These are phyloP conservation scores for Teratosphaeria nubilosa DNA, from an alignment of 2,329 filamentous ascomycete genomes.

Conservation along the genomic window DNA sequence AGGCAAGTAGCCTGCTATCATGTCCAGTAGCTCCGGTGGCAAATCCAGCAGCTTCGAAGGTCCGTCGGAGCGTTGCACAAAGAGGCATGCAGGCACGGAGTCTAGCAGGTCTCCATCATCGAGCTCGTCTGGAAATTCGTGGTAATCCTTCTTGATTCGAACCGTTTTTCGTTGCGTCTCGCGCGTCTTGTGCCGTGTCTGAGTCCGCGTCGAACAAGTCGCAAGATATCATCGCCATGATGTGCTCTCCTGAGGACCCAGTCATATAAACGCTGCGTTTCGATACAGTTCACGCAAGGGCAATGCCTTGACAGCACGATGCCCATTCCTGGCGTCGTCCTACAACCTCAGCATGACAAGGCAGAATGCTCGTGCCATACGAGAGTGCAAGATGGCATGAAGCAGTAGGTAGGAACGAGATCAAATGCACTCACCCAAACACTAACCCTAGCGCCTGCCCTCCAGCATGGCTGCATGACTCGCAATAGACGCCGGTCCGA, in stretches of 20 bases:
- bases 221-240: neutral
- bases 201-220: neutral
- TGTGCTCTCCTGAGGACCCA: neutral
- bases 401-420: neutral
- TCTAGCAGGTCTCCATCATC: neutral
- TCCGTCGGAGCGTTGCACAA: neutral
- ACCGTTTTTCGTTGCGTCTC: neutral
- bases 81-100: neutral
- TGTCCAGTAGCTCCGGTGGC: neutral
- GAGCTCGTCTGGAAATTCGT: neutral
- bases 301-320: neutral
- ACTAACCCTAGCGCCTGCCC: neutral
- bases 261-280: neutral
- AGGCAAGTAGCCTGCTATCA: neutral
- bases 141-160: neutral
- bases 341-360: neutral
- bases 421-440: neutral
- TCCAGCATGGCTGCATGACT: neutral
- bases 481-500: neutral
- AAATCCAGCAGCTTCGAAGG: neutral
- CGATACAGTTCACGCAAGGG: neutral
- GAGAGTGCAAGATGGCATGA: neutral
- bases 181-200: neutral
- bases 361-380: neutral
- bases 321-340: neutral